Evolutionary conservation across 345 rosid species (phyloP).

Genomic region (Iberis pinnata): DNA sequence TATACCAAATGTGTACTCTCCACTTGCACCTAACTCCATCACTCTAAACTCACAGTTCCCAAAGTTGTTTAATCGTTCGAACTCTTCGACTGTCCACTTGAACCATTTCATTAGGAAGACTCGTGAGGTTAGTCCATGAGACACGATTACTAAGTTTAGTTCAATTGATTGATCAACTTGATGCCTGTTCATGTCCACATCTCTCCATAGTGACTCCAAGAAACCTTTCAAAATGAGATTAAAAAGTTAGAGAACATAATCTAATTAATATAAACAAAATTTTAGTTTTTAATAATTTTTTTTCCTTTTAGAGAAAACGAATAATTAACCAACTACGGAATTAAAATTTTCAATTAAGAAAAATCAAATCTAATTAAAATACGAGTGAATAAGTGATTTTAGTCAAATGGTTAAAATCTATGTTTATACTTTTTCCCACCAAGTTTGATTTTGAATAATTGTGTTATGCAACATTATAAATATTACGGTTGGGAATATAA

Average conservation of each 20-base stretch:
- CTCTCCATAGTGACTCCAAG: constrained; percentile 90
- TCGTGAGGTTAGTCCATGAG: constrained; percentile 69
- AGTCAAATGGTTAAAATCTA: too few species aligned
- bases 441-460: too few species aligned
- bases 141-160: constrained; percentile 67
- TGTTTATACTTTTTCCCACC: too few species aligned
- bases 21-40: constrained; percentile 66
- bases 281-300: neutral
- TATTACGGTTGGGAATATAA: too few species aligned
- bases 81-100: constrained; percentile 91
- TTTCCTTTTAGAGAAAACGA: neutral
- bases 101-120: constrained; percentile 98
- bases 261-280: neutral
- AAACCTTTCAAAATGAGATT: constrained; percentile 40
- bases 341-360: too few species aligned
- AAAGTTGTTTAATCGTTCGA: constrained; percentile 60
- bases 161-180: constrained; percentile 45
- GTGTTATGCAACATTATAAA: too few species aligned
- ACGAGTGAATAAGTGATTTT: too few species aligned
- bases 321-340: too few species aligned
- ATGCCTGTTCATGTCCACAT: constrained; percentile 75
- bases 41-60: constrained; percentile 76
- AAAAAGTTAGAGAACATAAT: neutral
- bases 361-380: too few species aligned
- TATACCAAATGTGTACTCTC: constrained; percentile 76